A percentile compares a stretch with the other conserved stretches of the same genome.
Evolutionary conservation across 495 filamentous ascomycete genomes (phyloP).

Genomic region (Glarea lozoyensis): DNA sequence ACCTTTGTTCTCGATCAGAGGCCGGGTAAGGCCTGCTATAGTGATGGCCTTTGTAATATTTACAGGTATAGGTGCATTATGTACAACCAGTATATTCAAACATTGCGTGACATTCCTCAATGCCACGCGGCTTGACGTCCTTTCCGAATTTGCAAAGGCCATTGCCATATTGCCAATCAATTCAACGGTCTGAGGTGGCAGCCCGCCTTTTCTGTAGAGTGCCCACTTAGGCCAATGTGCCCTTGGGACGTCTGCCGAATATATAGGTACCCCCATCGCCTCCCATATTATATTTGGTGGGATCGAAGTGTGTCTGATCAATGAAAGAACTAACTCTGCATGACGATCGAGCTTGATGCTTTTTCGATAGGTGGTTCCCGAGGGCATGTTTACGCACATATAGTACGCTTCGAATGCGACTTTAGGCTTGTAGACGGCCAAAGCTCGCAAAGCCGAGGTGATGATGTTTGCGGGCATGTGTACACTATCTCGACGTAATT

Average conservation of each 20-base stretch:
- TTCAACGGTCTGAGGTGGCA: conserved; percentile 10
- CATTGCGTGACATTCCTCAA: conserved; percentile 31
- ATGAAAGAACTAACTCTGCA: conserved; percentile 11
- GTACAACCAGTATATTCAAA: conserved; percentile 24
- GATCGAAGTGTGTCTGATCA: conserved; percentile 9
- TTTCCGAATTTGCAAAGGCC: conserved; percentile 25
- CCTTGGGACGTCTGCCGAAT: neutral
- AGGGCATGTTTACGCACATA: conserved; percentile 1
- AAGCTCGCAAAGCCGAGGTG: too few relatives aligned
- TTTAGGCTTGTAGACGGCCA: conserved; percentile 5
- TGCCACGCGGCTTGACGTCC: conserved; percentile 25
- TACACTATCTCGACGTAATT: too few relatives aligned
- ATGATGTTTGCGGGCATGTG: too few relatives aligned
- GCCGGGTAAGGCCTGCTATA: conserved; percentile 26
- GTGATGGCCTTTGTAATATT: conserved; percentile 26
- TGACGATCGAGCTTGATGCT: conserved; percentile 1
- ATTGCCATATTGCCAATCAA: conserved; percentile 25
- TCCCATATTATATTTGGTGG: conserved; percentile 14
- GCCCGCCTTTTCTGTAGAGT: conserved; percentile 2
- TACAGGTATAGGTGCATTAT: conserved; percentile 16
- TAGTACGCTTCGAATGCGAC: conserved; percentile 11
- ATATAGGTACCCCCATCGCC: conserved; percentile 9
- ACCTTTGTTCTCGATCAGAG: conserved; percentile 25
- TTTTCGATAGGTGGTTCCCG: too few relatives aligned
- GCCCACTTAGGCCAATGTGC: conserved; percentile 5